phyloP scores from a whole-genome alignment of 768 basidiomycete species.

The Mycena floridula region DNA sequence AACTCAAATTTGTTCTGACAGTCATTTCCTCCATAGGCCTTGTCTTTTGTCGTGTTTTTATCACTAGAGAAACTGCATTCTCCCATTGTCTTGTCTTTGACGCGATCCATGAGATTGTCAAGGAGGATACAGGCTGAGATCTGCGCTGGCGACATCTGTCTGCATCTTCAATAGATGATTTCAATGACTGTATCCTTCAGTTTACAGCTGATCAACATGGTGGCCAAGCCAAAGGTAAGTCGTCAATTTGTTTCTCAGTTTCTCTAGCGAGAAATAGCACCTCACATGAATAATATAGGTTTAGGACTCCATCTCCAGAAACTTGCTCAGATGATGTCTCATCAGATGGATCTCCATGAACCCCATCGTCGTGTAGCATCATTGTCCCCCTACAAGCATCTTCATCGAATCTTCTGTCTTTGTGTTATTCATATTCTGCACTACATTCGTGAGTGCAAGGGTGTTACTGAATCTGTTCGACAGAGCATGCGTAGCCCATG shows the following conservation, averaged over 20 bases:
- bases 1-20: background rate
- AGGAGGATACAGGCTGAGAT: constrained; percentile 3
- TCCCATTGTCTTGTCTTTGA: constrained; percentile 8
- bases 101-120: constrained; percentile 6
- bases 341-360: too few species aligned
- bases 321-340: too few species aligned
- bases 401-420: too few species aligned
- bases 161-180: background rate
- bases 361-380: too few species aligned
- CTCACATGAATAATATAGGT: too few species aligned
- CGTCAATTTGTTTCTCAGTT: background rate
- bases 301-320: too few species aligned
- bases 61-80: constrained; percentile 9
- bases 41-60: constrained; percentile 8
- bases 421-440: too few species aligned
- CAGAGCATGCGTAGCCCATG: too few species aligned
- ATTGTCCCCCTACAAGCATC: too few species aligned
- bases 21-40: constrained; percentile 5
- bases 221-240: constrained; percentile 10
- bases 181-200: constrained; percentile 1
- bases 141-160: constrained; percentile 11
- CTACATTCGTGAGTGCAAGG: too few species aligned
- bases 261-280: too few species aligned
- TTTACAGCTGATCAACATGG: constrained; percentile 6
- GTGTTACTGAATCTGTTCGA: too few species aligned